Percentiles rank a stretch among this genome's conserved stretches.
phyloP scores from a whole-genome alignment of 1,284 basidiomycete genomes.

The Kwoniella shivajii region DNA sequence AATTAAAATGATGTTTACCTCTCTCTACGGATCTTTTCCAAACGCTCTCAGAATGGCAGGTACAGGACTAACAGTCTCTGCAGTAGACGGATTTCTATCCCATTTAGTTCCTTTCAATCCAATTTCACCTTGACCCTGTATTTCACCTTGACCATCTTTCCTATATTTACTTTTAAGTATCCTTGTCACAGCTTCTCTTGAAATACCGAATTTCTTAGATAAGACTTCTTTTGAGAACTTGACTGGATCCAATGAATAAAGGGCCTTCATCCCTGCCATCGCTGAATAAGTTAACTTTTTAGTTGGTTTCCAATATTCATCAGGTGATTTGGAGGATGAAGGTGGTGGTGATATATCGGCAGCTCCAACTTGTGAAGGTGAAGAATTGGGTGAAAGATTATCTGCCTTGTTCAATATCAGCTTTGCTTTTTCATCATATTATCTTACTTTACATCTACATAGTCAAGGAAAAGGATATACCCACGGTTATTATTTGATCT shows the following conservation, averaged over 20 bases:
- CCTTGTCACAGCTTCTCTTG: slow-evolving; percentile 79
- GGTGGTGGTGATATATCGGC: neutral
- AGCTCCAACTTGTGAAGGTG: too few relatives aligned
- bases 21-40: slow-evolving; percentile 9
- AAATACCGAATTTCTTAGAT: slow-evolving; percentile 76
- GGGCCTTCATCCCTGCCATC: slow-evolving; percentile 78
- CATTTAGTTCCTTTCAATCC: slow-evolving; percentile 65
- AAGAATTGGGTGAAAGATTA: neutral
- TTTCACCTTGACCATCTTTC: neutral
- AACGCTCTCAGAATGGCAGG: slow-evolving; percentile 33
- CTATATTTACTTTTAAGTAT: slow-evolving; percentile 74
- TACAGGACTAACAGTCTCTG: slow-evolving; percentile 34
- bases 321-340: neutral
- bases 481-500: too few relatives aligned
- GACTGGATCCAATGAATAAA: slow-evolving; percentile 70
- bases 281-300: slow-evolving; percentile 85
- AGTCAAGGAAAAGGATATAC: too few relatives aligned
- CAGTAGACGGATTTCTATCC: slow-evolving; percentile 50
- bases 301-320: slow-evolving; percentile 69
- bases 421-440: neutral
- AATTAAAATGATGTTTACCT: too few relatives aligned
- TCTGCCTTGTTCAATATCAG: neutral
- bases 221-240: slow-evolving; percentile 71
- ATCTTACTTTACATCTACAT: neutral
- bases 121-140: slow-evolving; percentile 25